phyloP scores from a whole-genome alignment of 495 filamentous ascomycete species.

The Gamarada debralockiae region DNA sequence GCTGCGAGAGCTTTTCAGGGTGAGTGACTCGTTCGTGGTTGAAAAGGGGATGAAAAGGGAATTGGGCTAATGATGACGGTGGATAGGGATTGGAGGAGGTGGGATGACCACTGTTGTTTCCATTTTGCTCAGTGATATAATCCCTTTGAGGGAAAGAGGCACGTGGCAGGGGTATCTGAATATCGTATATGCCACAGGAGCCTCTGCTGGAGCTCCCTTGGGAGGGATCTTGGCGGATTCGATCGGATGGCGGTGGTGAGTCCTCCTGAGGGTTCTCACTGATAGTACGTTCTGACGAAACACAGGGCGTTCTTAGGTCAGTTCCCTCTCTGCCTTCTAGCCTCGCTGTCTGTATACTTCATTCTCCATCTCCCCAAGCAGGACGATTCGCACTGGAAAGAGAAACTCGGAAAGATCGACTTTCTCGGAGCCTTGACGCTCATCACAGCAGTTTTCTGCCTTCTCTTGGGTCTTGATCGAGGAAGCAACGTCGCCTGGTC shows the following conservation, averaged over 20 bases:
- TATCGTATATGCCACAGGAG: slow-evolving; percentile 69
- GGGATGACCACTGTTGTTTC: slow-evolving; percentile 80
- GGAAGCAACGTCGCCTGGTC: slow-evolving; percentile 74
- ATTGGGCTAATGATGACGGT: too few relatives aligned
- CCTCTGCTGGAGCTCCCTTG: slow-evolving; percentile 67
- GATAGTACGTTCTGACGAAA: slow-evolving; percentile 5
- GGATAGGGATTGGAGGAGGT: slow-evolving; percentile 75
- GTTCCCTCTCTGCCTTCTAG: slow-evolving; percentile 64
- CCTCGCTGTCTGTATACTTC: slow-evolving; percentile 59
- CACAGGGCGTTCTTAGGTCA: slow-evolving; percentile 68
- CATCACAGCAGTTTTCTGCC: slow-evolving; percentile 64
- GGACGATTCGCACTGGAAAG: slow-evolving; percentile 38
- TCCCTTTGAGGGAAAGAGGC: slow-evolving; percentile 67
- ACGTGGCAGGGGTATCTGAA: slow-evolving; percentile 83
- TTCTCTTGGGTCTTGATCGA: slow-evolving; percentile 74
- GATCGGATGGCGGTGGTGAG: slow-evolving; percentile 80
- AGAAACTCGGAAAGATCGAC: slow-evolving; percentile 67
- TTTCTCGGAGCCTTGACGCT: slow-evolving; percentile 72
- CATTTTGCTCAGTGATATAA: slow-evolving; percentile 69
- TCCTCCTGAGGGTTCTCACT: neutral
- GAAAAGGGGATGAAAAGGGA: slow-evolving; percentile 20
- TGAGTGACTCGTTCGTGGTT: too few relatives aligned
- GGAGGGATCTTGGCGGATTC: slow-evolving; percentile 73
- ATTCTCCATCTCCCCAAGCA: slow-evolving; percentile 57
- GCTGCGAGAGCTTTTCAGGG: slow-evolving; percentile 51